Evolutionary conservation across 1,284 basidiomycete species (phyloP).

Genomic region (Pholiota adiposa): DNA sequence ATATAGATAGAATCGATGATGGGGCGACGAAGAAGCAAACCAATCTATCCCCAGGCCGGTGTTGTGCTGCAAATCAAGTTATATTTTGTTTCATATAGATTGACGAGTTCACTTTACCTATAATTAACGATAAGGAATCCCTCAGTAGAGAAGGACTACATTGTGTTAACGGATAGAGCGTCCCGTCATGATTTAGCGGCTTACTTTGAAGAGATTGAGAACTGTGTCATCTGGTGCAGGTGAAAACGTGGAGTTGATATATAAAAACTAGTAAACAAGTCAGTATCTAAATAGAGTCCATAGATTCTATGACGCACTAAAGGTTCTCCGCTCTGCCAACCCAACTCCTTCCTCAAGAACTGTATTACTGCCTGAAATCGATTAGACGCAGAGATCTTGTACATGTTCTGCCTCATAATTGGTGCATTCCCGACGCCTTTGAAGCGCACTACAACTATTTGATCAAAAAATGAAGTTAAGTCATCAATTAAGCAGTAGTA

Average conservation of each 20-base stretch:
- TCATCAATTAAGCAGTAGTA: not conserved
- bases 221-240: constrained; percentile 94
- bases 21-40: not conserved
- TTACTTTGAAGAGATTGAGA: constrained; percentile 85
- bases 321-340: constrained; percentile 87
- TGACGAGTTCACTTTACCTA: constrained; percentile 56
- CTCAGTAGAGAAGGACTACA: constrained; percentile 89
- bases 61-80: constrained; percentile 31
- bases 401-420: constrained; percentile 98
- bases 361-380: constrained; percentile 95
- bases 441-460: constrained; percentile 92
- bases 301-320: constrained; percentile 60
- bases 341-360: constrained; percentile 90
- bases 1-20: constrained; percentile 1
- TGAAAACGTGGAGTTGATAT: constrained; percentile 97
- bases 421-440: constrained; percentile 98
- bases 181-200: constrained; percentile 16
- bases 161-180: constrained; percentile 4
- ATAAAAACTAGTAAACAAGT: constrained; percentile 76
- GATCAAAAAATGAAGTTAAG: not conserved
- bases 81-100: not conserved
- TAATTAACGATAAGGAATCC: constrained; percentile 96
- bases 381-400: constrained; percentile 96
- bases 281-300: not conserved
- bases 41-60: constrained; percentile 37